These are phyloP conservation scores for Colletotrichum navitas DNA, from an alignment of 2,329 filamentous ascomycete genomes.

Conservation along the genomic window DNA sequence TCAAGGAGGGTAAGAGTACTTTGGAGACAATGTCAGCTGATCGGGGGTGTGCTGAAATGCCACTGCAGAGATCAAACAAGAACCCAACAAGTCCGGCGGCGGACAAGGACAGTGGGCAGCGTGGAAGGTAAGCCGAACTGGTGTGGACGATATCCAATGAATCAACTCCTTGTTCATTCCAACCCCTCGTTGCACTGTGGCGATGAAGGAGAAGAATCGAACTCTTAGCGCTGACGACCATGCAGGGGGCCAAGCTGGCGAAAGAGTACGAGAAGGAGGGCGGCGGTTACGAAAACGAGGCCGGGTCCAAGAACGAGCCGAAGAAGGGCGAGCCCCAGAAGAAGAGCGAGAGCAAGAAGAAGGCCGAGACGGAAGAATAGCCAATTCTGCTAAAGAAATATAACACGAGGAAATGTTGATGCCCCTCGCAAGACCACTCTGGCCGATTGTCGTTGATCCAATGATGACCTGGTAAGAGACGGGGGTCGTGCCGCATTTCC, in stretches of 20 bases:
- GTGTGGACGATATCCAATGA: background rate
- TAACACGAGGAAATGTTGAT: background rate
- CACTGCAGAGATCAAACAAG: conserved; percentile 54
- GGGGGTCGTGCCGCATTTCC: conserved; percentile 25
- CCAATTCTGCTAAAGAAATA: background rate
- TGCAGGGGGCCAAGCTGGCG: conserved; percentile 52
- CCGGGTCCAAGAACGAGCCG: conserved; percentile 55
- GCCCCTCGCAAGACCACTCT: background rate
- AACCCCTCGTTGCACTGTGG: background rate
- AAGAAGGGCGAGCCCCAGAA: conserved; percentile 47
- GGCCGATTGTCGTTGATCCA: background rate
- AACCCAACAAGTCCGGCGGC: conserved; percentile 57
- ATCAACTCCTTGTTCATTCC: background rate
- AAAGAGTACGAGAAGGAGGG: conserved; percentile 59
- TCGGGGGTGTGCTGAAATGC: rapidly evolving
- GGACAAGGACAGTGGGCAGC: conserved; percentile 50
- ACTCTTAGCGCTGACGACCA: background rate
- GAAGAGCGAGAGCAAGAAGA: conserved; percentile 47
- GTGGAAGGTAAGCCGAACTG: conserved; percentile 38
- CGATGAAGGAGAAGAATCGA: background rate
- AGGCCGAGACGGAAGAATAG: conserved; percentile 32
- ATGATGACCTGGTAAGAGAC: background rate
- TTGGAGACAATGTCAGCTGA: background rate
- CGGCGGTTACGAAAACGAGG: conserved; percentile 56
- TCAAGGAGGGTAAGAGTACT: conserved; percentile 52